Base-by-base conservation (phyloP, 768 basidiomycete genomes). In the Hydnomerulius pinastri region DNA sequence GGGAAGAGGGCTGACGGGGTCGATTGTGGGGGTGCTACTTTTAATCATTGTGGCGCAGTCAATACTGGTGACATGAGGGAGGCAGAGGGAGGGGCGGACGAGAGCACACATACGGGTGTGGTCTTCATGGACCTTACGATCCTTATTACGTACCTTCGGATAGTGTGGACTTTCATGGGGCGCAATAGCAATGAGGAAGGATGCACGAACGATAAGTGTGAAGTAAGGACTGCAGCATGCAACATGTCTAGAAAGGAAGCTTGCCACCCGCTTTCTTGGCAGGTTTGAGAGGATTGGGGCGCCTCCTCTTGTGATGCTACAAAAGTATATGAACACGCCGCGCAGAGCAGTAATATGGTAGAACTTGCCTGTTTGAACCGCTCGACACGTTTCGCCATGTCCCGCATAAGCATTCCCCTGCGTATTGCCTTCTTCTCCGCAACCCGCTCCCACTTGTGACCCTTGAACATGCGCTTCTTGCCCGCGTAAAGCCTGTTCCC, bases 381-480 rank as follows among this genome's bases (percentile, higher is more conserved):
- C 52, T 68, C 69, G 55, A 91, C 75, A 54, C 88, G 80, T 56
- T 79, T 77, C 30, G 73, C 66, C 89, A 91, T 90, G 64, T 83
- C 80, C 59, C 81, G 77, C 77, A 91, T 71, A 49, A 88, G 71
- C 43, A 83, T 75, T 48, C 70, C 70, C 55, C 73, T 80, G 61
- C 75, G 78, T 60, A 69, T 70, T 48, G 71, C 66, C 56, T 73
- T 73, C 62, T 74, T 73, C 49, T 72, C 75, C 57, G 73, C 75
- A 56, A 71, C 63, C 29, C 87, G 79, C 71, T 92, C 86, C 86
- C 87, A 91, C 59, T 80, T 87, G 76, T 92, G 90, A n/a, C 90
- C 90, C 76, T 92, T 93, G 82, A 93, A 92, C 90, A 92, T 92
- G 54, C 79, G 75, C 76, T 83, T 87, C 79, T 80, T 87, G 50